A percentile compares a stretch with the other conserved stretches of the same genome.
Conservation (phyloP, 208 protist species). For the Novymonas esmeraldas region DNA sequence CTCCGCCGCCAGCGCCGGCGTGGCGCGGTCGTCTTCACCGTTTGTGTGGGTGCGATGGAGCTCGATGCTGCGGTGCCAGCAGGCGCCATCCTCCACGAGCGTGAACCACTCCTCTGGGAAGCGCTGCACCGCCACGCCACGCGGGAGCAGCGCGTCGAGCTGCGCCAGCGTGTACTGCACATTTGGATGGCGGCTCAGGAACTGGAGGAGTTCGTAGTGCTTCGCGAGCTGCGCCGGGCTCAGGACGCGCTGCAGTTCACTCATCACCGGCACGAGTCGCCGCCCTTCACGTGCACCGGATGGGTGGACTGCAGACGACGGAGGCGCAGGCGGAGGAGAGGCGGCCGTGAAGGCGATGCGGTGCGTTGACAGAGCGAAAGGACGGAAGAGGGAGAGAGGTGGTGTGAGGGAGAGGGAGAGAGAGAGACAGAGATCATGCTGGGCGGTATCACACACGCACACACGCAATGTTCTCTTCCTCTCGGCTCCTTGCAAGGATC, state of each 20-base stretch:
- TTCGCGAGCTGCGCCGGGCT: conserved; percentile 75
- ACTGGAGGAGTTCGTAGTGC: conserved; percentile 86
- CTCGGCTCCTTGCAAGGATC: too few species aligned
- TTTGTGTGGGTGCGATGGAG: conserved; percentile 26
- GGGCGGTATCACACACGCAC: too few species aligned
- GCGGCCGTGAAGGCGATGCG: neutral
- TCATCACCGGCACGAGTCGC: too few species aligned
- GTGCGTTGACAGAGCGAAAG: neutral
- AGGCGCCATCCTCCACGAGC: conserved; percentile 54
- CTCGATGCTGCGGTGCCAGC: conserved; percentile 74
- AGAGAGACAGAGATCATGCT: too few species aligned
- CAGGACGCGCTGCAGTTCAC: conserved; percentile 70
- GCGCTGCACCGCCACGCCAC: conserved; percentile 74
- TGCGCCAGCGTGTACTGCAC: conserved; percentile 69
- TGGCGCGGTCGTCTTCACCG: neutral
- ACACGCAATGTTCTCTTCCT: too few species aligned
- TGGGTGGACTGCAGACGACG: too few species aligned
- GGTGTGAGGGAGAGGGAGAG: too few species aligned
- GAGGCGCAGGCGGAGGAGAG: neutral
- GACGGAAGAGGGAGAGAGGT: neutral
- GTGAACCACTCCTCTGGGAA: conserved; percentile 79
- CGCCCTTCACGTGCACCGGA: too few species aligned
- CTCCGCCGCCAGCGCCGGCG: conserved; percentile 7
- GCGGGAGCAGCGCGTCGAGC: conserved; percentile 81
- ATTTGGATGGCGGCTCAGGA: conserved; percentile 73